These are phyloP conservation scores for Entelexis paramagnoliae DNA, from an alignment of 1,139 yeast genomes.

Conservation along the genomic window DNA sequence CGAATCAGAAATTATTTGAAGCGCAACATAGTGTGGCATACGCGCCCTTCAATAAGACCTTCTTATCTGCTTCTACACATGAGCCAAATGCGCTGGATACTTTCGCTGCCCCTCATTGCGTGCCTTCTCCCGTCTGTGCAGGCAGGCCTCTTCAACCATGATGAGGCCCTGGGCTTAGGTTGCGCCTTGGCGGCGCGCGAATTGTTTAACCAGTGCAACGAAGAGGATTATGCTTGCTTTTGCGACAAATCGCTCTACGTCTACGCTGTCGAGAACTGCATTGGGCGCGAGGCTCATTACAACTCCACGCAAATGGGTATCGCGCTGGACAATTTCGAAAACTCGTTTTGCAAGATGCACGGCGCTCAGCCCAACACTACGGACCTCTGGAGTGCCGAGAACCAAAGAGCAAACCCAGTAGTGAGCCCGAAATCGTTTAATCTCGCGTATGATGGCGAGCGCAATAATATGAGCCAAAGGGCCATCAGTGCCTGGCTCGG, in stretches of 20 bases:
- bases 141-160: constrained; percentile 30
- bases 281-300: constrained; percentile 21
- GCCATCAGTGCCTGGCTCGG: constrained; percentile 32
- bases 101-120: background rate
- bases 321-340: constrained; percentile 31
- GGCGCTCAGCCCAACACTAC: constrained; percentile 24
- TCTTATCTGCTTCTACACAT: background rate
- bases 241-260: constrained; percentile 28
- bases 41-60: background rate
- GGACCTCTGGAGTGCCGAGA: constrained; percentile 24
- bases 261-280: constrained; percentile 30
- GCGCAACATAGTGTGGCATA: background rate
- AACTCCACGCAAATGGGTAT: constrained; percentile 24
- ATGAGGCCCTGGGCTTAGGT: constrained; percentile 31
- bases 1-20: background rate
- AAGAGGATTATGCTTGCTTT: constrained; percentile 29
- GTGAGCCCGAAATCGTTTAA: constrained; percentile 17
- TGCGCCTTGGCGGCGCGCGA: constrained; percentile 28
- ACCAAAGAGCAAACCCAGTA: constrained; percentile 14
- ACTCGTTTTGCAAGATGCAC: constrained; percentile 26
- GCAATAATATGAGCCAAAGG: constrained; percentile 28
- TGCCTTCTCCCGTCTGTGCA: background rate
- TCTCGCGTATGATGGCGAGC: constrained; percentile 22
- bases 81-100: background rate
- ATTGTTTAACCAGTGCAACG: constrained; percentile 26